These are phyloP conservation scores for Collybia mongolica DNA, from an alignment of 768 basidiomycete species.

Conservation along the genomic window DNA sequence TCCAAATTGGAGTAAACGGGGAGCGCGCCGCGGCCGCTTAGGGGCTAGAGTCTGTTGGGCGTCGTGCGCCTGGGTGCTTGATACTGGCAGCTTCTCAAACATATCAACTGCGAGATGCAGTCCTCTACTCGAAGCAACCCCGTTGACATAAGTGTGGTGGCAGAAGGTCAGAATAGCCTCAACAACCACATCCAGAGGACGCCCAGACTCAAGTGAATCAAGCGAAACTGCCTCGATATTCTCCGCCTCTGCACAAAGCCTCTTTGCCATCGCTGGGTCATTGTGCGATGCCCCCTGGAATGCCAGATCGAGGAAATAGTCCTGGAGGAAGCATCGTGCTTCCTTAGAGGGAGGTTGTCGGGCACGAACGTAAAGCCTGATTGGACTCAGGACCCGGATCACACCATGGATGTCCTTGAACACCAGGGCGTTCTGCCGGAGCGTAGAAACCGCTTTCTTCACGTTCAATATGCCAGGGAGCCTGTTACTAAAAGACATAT, in stretches of 20 bases:
- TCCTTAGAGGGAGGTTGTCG: slow-evolving; percentile 19
- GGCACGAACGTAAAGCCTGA: slow-evolving; percentile 21
- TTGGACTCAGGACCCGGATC: slow-evolving; percentile 25
- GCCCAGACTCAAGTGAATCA: slow-evolving; percentile 12
- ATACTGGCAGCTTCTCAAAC: slow-evolving; percentile 6
- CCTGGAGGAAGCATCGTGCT: slow-evolving; percentile 17
- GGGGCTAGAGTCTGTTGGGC: not conserved
- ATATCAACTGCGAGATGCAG: slow-evolving; percentile 18
- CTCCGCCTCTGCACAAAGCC: slow-evolving; percentile 19
- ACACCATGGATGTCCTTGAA: slow-evolving; percentile 17
- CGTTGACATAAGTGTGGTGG: slow-evolving; percentile 22
- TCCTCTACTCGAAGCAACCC: slow-evolving; percentile 16
- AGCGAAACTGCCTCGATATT: slow-evolving; percentile 23
- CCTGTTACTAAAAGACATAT: slow-evolving; percentile 14
- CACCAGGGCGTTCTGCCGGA: slow-evolving; percentile 24
- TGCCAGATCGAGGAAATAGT: slow-evolving; percentile 20
- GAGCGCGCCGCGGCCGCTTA: not conserved
- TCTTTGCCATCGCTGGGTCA: slow-evolving; percentile 8
- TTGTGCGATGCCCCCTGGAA: slow-evolving; percentile 8
- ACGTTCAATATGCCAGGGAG: slow-evolving; percentile 17
- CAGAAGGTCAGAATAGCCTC: slow-evolving; percentile 20
- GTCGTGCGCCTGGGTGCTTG: not conserved
- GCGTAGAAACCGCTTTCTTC: slow-evolving; percentile 21
- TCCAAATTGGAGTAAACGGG: not conserved
- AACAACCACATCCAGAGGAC: slow-evolving; percentile 14